Evolutionary conservation across 257 asterid genomes (phyloP), one percentile per base, ranked within the genome.

Genomic region (Capsicum pubescens): DNA sequence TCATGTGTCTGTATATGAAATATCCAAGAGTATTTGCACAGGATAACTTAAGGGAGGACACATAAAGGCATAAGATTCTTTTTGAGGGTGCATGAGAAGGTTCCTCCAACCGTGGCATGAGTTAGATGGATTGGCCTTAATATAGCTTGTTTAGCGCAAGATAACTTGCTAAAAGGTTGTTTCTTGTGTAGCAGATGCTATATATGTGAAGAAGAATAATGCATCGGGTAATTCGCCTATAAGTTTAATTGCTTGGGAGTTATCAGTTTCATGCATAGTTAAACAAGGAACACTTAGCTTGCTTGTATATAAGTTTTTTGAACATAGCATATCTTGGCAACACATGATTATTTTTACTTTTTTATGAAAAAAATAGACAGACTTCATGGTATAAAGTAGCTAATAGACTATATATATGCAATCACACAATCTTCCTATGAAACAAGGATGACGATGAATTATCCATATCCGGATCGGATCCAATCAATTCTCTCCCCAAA

Each of bases 361-460:
- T 68, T 68, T 54, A 68, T 68, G 54, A 19, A 13, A 0, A 60
- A 54, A 39, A 36, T 7, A 35, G 19, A 68, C 14, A 68, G 15
- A 21, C 63, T 77, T 52, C 50, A 50, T 3, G n/a, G 64, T 54
- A 8, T 7, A 52, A 54, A 77, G 64, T 9, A 77, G 64, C 32
- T 26, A 14, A 26, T 57, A 77, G 48, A 54, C 32, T 54, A 54
- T 76, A 52, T 76, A 52, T 9, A 8, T 36, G 15, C 46, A 52
- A 52, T 46, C 81, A 76, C 61, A 72, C 97, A 61, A 97, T 89
- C 66, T 90, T 93, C 86, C 97, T 90, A 72, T 91, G 90, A 83
- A 92, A 90, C 83, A 90, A 50, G 42, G 90, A 79, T 58, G 89
- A 69, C 42, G 90, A 79, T 32, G 89, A 64, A 5, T 87, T 46